Base-by-base conservation (phyloP, 768 basidiomycete species). In the Lepiota brunneoincarnata region DNA sequence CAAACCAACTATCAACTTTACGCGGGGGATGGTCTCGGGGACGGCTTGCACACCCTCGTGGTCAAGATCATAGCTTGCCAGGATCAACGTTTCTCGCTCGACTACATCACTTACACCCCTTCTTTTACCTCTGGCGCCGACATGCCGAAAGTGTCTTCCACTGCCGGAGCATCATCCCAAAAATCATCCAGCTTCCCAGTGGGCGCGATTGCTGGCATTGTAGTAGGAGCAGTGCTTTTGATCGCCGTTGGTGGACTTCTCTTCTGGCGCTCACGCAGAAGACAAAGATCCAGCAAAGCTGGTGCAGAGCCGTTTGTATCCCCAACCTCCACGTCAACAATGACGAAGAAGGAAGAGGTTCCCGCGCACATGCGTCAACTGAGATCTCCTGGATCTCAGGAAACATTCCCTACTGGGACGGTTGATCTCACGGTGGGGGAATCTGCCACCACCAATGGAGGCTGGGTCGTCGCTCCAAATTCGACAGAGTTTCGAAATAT, bases 81-180 rank as follows among this genome's bases (percentile, higher is more conserved):
- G 26, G 60, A 60, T 36, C 59, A 61, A 14, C 44, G 52, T 2
- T 63, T 64, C 26, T 55, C 59, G 1, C 36, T 69, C 0, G 68
- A 68, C 52, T 69, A 68, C 42, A 63, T 68, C 36, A 57, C 62
- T 15, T 68, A 67, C 40, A 57, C 52, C 7, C 67, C 68, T 3
- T 63, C 64, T 5, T 65, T 65, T 35, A 48, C 62, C n/a, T 54
- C 57, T 15, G 46, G 46, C 20, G 20, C 17, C 5, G 23, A 50
- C 6, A 28, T 34, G 12, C 28, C 49, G 15, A 28, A 50, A n/a
- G 23, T 39, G 17, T 18, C 52, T 41, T 17, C 48, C 31, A 26
- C 54, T 23, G 4, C 47, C 26, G 14, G 23, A 20, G n/a, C 10
- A 6, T 26, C 12, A 2, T 23, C 54, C n/a, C 21, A 9, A 45